A percentile compares a stretch with the other conserved stretches of the same genome.
Conservation (phyloP, 257 asterid genomes). For the Rehmannia glutinosa region DNA sequence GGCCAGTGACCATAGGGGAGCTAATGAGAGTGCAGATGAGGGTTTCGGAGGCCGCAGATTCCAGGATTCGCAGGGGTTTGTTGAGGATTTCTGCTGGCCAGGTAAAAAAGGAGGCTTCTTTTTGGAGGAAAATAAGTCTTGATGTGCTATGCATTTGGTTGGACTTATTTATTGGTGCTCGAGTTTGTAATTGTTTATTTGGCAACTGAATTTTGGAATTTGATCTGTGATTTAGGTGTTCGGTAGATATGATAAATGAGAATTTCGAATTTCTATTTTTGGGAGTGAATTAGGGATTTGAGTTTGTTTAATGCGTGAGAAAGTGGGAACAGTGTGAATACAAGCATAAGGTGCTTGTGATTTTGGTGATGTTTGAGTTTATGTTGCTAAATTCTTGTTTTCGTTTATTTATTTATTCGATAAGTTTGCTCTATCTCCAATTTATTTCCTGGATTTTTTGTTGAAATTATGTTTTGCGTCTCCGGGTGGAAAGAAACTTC, state of each 20-base stretch:
- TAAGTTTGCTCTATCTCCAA: background rate
- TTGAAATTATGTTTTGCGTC: slow-evolving; percentile 5
- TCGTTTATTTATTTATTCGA: background rate
- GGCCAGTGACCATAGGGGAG: slow-evolving; percentile 81
- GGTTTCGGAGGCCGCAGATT: slow-evolving; percentile 72
- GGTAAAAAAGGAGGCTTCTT: slow-evolving; percentile 36
- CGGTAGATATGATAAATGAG: background rate
- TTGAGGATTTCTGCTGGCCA: slow-evolving; percentile 95
- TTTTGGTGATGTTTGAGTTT: background rate
- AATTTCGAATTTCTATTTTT: background rate
- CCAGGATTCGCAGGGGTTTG: slow-evolving; percentile 89
- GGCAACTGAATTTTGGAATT: background rate
- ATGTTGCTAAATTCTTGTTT: slow-evolving; percentile 4
- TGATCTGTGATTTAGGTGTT: slow-evolving; percentile 21
- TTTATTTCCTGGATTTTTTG: background rate
- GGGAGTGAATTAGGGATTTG: slow-evolving; percentile 4
- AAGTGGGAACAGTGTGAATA: background rate
- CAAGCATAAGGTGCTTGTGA: background rate
- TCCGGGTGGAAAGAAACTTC: background rate
- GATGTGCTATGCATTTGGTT: slow-evolving; percentile 1
- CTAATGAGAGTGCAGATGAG: slow-evolving; percentile 88
- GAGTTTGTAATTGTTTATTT: background rate
- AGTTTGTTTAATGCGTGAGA: background rate
- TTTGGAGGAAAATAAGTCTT: background rate
- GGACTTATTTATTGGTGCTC: background rate